phyloP scores from a whole-genome alignment of 2,329 filamentous ascomycete genomes.

The Trichoderma oligosporum region DNA sequence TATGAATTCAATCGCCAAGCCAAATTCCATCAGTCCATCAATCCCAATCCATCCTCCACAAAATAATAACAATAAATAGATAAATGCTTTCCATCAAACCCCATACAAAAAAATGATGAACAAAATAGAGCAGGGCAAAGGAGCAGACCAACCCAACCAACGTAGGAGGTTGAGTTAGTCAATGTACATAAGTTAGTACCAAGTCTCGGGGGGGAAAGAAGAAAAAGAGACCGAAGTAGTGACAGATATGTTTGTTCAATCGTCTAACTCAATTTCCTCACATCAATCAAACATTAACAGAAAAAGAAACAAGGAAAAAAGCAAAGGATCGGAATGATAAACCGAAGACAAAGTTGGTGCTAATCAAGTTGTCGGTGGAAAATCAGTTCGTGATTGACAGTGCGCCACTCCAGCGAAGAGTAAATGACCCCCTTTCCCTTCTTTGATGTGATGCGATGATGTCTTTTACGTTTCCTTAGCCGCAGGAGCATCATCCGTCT shows the following conservation, averaged over 20 bases:
- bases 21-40: background rate
- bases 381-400: background rate
- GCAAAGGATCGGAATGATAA: background rate
- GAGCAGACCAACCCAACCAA: background rate
- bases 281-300: conserved; percentile 3
- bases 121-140: background rate
- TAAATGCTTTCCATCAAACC: conserved; percentile 5
- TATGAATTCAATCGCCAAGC: conserved; percentile 29
- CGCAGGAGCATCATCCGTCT: background rate
- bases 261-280: conserved; percentile 4
- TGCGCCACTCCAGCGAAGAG: background rate
- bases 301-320: background rate
- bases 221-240: background rate
- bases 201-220: background rate
- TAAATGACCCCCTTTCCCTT: background rate
- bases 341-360: background rate
- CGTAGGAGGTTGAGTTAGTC: background rate
- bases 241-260: conserved; percentile 10
- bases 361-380: background rate
- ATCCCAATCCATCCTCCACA: background rate
- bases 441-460: background rate
- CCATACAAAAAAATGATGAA: conserved; percentile 1
- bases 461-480: background rate
- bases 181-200: background rate
- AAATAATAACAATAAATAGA: conserved; percentile 1